Evolutionary conservation across 495 filamentous ascomycete species (phyloP).

Genomic region (Niebla homalea): DNA sequence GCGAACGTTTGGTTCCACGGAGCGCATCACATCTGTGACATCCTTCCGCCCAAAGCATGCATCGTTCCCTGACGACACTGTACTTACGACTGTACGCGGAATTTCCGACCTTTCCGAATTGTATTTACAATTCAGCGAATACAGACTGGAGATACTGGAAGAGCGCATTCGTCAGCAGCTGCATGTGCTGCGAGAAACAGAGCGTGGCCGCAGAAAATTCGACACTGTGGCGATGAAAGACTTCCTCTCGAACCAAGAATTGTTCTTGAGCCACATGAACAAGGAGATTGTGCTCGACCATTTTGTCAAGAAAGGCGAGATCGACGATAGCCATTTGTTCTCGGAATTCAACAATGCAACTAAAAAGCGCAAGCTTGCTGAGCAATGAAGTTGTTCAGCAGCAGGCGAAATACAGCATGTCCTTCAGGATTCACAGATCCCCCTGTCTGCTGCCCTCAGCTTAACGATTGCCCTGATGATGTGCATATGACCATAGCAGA

Average conservation of each 20-base stretch:
- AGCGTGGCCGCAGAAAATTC: conserved; percentile 28
- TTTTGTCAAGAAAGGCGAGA: conserved; percentile 34
- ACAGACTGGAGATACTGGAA: conserved; percentile 58
- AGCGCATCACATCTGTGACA: conserved; percentile 62
- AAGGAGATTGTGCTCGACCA: conserved; percentile 43
- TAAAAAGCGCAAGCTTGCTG: conserved; percentile 9
- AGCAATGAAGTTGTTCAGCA: not conserved
- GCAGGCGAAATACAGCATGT: too few relatives aligned
- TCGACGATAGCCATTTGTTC: conserved; percentile 30
- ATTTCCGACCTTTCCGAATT: conserved; percentile 53
- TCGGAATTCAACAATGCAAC: conserved; percentile 1
- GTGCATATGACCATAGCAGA: too few relatives aligned
- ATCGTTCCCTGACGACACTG: conserved; percentile 48
- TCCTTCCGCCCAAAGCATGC: conserved; percentile 52
- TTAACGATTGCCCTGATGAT: too few relatives aligned
- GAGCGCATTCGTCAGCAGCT: conserved; percentile 38
- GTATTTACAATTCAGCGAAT: conserved; percentile 58
- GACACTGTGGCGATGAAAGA: conserved; percentile 30
- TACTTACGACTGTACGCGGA: conserved; percentile 50
- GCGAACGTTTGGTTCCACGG: conserved; percentile 45
- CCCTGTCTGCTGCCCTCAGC: too few relatives aligned
- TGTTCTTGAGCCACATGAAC: conserved; percentile 43
- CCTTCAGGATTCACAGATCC: too few relatives aligned
- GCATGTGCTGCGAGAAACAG: conserved; percentile 30
- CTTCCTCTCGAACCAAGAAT: conserved; percentile 38